These are phyloP conservation scores for Gymnopus androsaceus DNA, from an alignment of 1,284 basidiomycete species.

Conservation along the genomic window DNA sequence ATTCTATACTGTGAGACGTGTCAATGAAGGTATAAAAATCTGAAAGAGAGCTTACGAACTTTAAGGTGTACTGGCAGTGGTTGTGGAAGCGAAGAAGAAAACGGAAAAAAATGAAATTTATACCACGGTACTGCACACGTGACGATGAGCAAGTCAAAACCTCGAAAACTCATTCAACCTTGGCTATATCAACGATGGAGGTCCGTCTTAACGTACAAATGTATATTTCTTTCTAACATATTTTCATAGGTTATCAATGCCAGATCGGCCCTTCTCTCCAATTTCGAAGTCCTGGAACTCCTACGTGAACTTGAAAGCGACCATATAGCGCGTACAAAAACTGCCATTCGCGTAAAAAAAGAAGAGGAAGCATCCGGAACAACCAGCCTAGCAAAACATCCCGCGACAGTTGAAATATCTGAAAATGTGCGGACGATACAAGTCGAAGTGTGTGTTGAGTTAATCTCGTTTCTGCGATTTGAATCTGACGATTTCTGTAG, in stretches of 20 bases:
- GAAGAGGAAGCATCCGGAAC: slow-evolving; percentile 57
- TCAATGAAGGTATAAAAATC: too few species aligned
- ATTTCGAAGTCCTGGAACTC: slow-evolving; percentile 83
- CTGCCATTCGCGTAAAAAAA: slow-evolving; percentile 68
- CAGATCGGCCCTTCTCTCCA: slow-evolving; percentile 80
- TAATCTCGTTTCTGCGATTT: background rate
- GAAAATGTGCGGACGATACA: slow-evolving; percentile 88
- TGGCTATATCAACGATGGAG: too few species aligned
- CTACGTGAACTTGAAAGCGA: slow-evolving; percentile 78
- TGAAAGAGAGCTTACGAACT: too few species aligned
- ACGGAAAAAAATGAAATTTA: too few species aligned
- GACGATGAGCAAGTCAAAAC: too few species aligned
- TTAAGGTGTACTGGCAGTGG: too few species aligned
- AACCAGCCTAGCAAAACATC: slow-evolving; percentile 28
- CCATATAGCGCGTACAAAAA: slow-evolving; percentile 64
- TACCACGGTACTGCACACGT: too few species aligned
- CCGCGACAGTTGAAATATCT: slow-evolving; percentile 54
- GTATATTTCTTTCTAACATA: slow-evolving; percentile 5
- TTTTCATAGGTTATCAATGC: slow-evolving; percentile 68
- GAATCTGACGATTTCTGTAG: slow-evolving; percentile 38
- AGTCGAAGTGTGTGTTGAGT: slow-evolving; percentile 66
- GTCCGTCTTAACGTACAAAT: slow-evolving; percentile 24
- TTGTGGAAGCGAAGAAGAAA: too few species aligned
- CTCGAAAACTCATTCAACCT: too few species aligned
- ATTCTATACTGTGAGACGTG: too few species aligned